phyloP scores from a whole-genome alignment of 2,329 filamentous ascomycete genomes.

The Celoporthe dispersa region DNA sequence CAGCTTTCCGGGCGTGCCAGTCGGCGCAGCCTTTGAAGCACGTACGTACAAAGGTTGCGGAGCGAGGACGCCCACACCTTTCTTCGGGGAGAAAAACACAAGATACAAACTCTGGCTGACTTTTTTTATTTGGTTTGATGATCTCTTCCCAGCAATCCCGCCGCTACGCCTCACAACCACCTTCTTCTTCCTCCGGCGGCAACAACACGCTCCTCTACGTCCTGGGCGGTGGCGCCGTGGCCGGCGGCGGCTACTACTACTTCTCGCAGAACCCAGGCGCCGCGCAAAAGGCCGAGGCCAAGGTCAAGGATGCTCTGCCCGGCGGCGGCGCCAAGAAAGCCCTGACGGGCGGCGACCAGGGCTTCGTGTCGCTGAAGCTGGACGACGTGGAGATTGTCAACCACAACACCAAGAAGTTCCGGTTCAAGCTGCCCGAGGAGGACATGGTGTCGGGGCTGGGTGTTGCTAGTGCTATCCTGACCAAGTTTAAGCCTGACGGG shows the following conservation, averaged over 20 bases:
- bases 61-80: not conserved
- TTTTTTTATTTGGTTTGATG: constrained; percentile 30
- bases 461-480: constrained; percentile 85
- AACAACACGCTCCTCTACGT: constrained; percentile 65
- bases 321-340: constrained; percentile 49
- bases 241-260: constrained; percentile 62
- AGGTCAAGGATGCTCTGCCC: constrained; percentile 45
- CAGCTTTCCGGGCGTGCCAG: constrained; percentile 65
- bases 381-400: constrained; percentile 79
- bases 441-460: constrained; percentile 83
- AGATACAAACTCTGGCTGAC: constrained; percentile 24
- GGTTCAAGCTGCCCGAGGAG: constrained; percentile 83
- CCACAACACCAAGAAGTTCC: constrained; percentile 93
- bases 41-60: constrained; percentile 50
- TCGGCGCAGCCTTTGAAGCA: constrained; percentile 68
- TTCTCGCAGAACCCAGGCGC: constrained; percentile 51
- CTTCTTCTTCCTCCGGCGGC: constrained; percentile 49
- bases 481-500: constrained; percentile 85
- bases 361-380: constrained; percentile 81
- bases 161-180: constrained; percentile 70
- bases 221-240: constrained; percentile 62
- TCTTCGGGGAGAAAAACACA: not conserved
- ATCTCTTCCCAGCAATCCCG: constrained; percentile 52
- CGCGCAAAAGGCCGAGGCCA: constrained; percentile 61
- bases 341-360: constrained; percentile 85